Evolutionary conservation across 2,329 filamentous ascomycete genomes (phyloP).

Genomic region (Phialocephala subalpina): DNA sequence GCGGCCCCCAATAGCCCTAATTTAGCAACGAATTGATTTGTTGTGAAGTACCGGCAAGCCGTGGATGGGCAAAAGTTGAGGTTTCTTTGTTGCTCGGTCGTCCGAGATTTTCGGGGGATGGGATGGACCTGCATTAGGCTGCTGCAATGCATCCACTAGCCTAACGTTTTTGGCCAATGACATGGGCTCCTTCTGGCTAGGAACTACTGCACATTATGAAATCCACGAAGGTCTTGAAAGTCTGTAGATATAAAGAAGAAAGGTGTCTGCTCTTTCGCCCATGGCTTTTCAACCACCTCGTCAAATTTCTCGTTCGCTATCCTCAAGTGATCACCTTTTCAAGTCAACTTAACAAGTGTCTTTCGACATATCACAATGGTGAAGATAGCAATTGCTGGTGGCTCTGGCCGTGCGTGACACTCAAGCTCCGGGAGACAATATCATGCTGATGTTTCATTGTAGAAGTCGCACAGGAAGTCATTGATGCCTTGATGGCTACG

Average conservation of each 20-base stretch:
- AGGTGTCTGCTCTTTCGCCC: too few species aligned
- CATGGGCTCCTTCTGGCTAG: too few species aligned
- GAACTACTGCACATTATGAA: too few species aligned
- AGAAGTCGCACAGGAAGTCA: conserved; percentile 62
- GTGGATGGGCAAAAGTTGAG: background rate
- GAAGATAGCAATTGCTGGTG: conserved; percentile 54
- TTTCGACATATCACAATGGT: conserved; percentile 47
- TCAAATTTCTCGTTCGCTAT: background rate
- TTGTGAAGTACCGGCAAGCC: background rate
- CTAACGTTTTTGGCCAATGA: too few species aligned
- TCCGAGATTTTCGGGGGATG: conserved; percentile 31
- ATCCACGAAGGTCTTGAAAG: too few species aligned
- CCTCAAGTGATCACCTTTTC: background rate
- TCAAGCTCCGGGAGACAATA: background rate
- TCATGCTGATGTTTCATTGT: conserved; percentile 1
- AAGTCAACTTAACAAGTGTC: background rate
- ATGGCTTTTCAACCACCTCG: background rate
- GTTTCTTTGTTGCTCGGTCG: too few species aligned
- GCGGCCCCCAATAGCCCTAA: background rate
- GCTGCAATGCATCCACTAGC: too few species aligned
- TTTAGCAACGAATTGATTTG: background rate
- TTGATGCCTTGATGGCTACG: conserved; percentile 56
- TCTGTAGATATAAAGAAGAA: too few species aligned
- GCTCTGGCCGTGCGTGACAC: conserved; percentile 50
- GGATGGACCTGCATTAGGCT: too few species aligned